A percentile compares a stretch with the other conserved stretches of the same genome.
These are phyloP conservation scores for Fusarium pseudocircinatum DNA, from an alignment of 2,329 filamentous ascomycete species.

Conservation along the genomic window DNA sequence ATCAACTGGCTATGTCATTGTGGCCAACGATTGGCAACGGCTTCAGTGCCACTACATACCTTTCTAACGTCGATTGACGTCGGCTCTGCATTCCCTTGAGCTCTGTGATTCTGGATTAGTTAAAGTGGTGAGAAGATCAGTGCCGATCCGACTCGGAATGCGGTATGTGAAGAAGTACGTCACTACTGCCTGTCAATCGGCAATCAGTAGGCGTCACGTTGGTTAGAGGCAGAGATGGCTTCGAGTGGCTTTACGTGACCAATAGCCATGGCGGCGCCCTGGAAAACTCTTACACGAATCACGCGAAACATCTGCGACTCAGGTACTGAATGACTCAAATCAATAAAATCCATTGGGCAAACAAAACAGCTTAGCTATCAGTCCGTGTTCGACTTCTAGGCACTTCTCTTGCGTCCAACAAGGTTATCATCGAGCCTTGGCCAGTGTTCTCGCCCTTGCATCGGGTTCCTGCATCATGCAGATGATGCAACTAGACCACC, in stretches of 20 bases:
- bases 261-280: not conserved
- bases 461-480: slow-evolving; percentile 24
- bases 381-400: no score
- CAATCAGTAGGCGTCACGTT: not conserved
- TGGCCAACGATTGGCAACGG: not conserved
- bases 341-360: accelerated
- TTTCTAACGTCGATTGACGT: not conserved
- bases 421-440: not conserved
- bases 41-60: not conserved
- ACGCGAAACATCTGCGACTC: no score
- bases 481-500: not conserved
- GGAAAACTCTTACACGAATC: not conserved
- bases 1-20: not conserved
- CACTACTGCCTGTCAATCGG: not conserved
- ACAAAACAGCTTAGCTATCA: not conserved
- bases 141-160: not conserved
- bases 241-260: not conserved
- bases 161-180: not conserved
- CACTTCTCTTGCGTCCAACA: not conserved
- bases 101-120: not conserved
- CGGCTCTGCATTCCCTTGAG: not conserved
- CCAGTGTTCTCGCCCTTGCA: not conserved
- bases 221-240: not conserved
- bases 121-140: not conserved
- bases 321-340: not conserved